Evolutionary conservation across 2,329 filamentous ascomycete species (phyloP).

Genomic region (Thielaviopsis euricoi): DNA sequence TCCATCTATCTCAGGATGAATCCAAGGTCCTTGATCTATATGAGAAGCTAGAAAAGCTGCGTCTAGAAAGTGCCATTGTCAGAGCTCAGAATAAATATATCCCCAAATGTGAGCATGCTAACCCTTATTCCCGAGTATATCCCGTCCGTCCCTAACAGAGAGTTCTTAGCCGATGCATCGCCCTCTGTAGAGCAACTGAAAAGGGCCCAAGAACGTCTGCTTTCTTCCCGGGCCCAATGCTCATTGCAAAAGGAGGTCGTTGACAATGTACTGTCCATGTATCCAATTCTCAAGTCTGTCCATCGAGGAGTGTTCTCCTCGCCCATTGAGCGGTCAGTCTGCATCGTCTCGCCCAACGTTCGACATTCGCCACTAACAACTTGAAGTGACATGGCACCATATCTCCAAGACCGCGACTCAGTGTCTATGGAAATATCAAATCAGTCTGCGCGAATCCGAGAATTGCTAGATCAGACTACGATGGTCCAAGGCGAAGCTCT

Average conservation of each 20-base stretch:
- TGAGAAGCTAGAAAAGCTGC: conserved; percentile 53
- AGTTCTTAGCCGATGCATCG: conserved; percentile 14
- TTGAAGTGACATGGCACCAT: conserved; percentile 46
- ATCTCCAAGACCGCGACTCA: conserved; percentile 50
- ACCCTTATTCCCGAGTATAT: not conserved
- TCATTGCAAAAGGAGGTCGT: conserved; percentile 52
- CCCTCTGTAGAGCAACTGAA: conserved; percentile 34
- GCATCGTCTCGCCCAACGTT: not conserved
- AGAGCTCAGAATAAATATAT: conserved; percentile 21
- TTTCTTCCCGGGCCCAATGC: conserved; percentile 55
- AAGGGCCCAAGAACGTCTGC: conserved; percentile 45
- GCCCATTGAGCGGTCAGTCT: conserved; percentile 47
- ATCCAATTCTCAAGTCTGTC: conserved; percentile 63
- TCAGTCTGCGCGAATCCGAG: conserved; percentile 35
- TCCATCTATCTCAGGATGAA: conserved; percentile 50
- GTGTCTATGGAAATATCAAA: conserved; percentile 47
- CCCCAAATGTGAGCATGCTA: conserved; percentile 10
- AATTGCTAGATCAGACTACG: conserved; percentile 35
- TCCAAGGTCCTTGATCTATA: conserved; percentile 50
- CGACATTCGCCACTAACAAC: not conserved
- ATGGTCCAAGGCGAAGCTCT: conserved; percentile 42
- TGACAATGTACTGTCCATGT: conserved; percentile 51
- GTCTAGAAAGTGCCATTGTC: conserved; percentile 54
- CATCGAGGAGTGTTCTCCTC: conserved; percentile 49
- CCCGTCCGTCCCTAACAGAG: not conserved